These are phyloP conservation scores for Talaromyces proteolyticus DNA, from an alignment of 495 filamentous ascomycete genomes.

Conservation along the genomic window DNA sequence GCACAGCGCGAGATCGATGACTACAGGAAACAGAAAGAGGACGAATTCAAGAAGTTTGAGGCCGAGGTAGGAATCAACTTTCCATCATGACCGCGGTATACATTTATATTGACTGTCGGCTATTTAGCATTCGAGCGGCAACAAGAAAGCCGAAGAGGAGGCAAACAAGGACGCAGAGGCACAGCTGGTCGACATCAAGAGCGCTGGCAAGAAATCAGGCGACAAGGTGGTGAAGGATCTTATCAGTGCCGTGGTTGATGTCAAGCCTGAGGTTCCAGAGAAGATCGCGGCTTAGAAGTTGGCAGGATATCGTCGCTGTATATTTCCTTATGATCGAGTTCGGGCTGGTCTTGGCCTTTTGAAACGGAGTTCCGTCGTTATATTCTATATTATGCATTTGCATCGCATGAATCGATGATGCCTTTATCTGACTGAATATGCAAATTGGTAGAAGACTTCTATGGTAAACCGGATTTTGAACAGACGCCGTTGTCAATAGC, in stretches of 20 bases:
- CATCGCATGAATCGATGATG: neutral
- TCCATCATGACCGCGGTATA: too few relatives aligned
- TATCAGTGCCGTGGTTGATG: constrained; percentile 69
- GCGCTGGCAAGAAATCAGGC: constrained; percentile 69
- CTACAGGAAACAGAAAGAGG: constrained; percentile 84
- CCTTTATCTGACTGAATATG: neutral
- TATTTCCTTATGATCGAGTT: neutral
- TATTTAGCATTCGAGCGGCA: constrained; percentile 72
- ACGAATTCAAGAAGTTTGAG: constrained; percentile 93
- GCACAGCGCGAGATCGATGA: constrained; percentile 98
- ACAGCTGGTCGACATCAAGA: constrained; percentile 77
- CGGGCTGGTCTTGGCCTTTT: neutral
- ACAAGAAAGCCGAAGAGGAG: constrained; percentile 81
- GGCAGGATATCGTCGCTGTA: neutral
- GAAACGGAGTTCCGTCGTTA: neutral
- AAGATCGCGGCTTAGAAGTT: constrained; percentile 28
- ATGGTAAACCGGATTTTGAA: too few relatives aligned
- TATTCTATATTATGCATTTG: neutral
- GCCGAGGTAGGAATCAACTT: constrained; percentile 55
- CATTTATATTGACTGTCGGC: neutral
- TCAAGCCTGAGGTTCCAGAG: constrained; percentile 65
- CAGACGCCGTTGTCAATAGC: too few relatives aligned
- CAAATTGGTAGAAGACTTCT: neutral
- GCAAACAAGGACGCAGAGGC: constrained; percentile 75
- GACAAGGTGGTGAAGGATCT: constrained; percentile 75